Conservation (phyloP, 2,329 filamentous ascomycete species). For the Emydomyces testavorans region DNA sequence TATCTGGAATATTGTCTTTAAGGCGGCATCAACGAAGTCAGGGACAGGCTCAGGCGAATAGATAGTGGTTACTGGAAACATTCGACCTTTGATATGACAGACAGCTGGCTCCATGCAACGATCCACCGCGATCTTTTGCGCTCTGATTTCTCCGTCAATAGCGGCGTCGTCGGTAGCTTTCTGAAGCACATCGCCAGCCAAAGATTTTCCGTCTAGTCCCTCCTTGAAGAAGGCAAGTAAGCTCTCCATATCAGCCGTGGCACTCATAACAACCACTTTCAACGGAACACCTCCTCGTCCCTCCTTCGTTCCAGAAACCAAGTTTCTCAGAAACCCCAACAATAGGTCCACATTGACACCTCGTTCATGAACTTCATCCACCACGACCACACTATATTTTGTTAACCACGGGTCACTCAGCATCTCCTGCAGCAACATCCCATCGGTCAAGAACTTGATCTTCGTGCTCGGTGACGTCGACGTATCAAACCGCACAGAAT, state of each 20-base stretch:
- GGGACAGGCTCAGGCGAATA: constrained; percentile 64
- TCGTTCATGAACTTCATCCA: constrained; percentile 94
- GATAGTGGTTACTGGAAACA: constrained; percentile 68
- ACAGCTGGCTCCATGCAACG: constrained; percentile 29
- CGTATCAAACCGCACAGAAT: constrained; percentile 90
- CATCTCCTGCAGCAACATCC: constrained; percentile 91
- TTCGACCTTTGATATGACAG: constrained; percentile 70
- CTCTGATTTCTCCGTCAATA: constrained; percentile 11
- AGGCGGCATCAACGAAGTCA: constrained; percentile 69
- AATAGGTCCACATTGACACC: constrained; percentile 89
- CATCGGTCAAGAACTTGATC: constrained; percentile 92
- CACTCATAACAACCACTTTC: constrained; percentile 94
- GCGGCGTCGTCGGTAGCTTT: background rate
- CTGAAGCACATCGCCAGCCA: background rate
- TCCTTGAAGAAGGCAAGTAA: constrained; percentile 61
- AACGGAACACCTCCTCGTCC: constrained; percentile 61
- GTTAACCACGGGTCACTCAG: constrained; percentile 69
- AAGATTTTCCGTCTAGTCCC: constrained; percentile 17
- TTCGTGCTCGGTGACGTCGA: constrained; percentile 67
- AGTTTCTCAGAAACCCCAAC: constrained; percentile 72
- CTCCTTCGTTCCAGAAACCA: constrained; percentile 48
- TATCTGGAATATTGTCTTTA: constrained; percentile 74
- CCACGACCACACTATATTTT: constrained; percentile 79
- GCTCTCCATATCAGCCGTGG: constrained; percentile 76
- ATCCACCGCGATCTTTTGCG: background rate